Conservation (phyloP, 768 basidiomycete genomes). For the Lactarius deliciosus region DNA sequence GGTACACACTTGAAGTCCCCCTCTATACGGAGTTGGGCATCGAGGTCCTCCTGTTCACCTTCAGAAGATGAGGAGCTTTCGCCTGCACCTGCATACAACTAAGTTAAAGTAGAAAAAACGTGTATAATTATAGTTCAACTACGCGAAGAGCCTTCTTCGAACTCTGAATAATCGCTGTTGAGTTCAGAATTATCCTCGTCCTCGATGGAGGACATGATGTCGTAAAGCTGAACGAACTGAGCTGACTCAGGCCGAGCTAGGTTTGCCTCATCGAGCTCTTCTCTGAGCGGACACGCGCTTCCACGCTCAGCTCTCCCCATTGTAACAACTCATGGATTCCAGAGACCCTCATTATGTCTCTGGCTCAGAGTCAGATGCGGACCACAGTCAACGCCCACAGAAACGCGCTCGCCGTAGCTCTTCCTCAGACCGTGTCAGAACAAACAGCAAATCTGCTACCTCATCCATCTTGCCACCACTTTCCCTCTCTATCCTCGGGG, state of each 20-base stretch:
- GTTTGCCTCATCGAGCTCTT: background rate
- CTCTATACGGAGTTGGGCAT: slow-evolving; percentile 43
- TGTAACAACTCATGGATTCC: slow-evolving; percentile 30
- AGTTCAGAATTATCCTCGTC: slow-evolving; percentile 8
- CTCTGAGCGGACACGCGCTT: slow-evolving; percentile 7
- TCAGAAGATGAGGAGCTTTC: slow-evolving; percentile 6
- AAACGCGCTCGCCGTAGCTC: slow-evolving; percentile 43
- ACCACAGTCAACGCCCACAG: slow-evolving; percentile 33
- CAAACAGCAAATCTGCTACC: slow-evolving; percentile 32
- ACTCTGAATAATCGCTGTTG: slow-evolving; percentile 15
- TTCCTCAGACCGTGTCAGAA: slow-evolving; percentile 35
- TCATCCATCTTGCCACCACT: slow-evolving; percentile 53
- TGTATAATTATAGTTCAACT: slow-evolving; percentile 5
- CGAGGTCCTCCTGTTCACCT: slow-evolving; percentile 14
- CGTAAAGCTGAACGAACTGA: background rate
- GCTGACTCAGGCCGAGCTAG: background rate
- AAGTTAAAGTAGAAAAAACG: background rate
- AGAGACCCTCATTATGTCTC: slow-evolving; percentile 31
- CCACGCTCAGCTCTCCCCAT: background rate
- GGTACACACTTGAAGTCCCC: slow-evolving; percentile 52
- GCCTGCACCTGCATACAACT: slow-evolving; percentile 15
- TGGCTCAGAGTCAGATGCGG: slow-evolving; percentile 35
- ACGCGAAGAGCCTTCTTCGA: slow-evolving; percentile 16
- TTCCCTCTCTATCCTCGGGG: slow-evolving; percentile 78
- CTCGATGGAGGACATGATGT: background rate